phyloP scores from a whole-genome alignment of 202 grass and related monocot species.

The Setaria viridis region DNA sequence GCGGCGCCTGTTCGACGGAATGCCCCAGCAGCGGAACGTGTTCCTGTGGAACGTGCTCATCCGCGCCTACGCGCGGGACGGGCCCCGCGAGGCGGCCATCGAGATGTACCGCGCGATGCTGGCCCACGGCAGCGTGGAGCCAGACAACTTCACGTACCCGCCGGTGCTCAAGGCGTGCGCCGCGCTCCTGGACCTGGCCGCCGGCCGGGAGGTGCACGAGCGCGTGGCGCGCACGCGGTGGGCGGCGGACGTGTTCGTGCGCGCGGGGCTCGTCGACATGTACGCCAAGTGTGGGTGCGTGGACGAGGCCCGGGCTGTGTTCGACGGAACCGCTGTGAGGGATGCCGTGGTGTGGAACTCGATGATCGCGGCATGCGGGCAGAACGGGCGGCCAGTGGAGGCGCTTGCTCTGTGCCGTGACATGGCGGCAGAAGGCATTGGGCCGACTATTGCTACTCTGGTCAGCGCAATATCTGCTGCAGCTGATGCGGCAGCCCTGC shows the following conservation, averaged over 20 bases:
- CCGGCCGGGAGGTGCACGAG: constrained; percentile 58
- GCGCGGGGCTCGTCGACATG: constrained; percentile 60
- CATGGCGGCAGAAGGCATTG: constrained; percentile 48
- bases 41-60: constrained; percentile 80
- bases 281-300: constrained; percentile 67
- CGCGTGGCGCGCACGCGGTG: constrained; percentile 43
- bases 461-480: constrained; percentile 61
- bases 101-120: constrained; percentile 54
- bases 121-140: constrained; percentile 27
- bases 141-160: constrained; percentile 75
- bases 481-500: constrained; percentile 61
- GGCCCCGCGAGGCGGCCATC: constrained; percentile 49
- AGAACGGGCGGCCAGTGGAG: constrained; percentile 60
- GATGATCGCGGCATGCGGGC: constrained; percentile 66
- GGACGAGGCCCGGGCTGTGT: constrained; percentile 49
- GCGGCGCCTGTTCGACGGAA: constrained; percentile 71
- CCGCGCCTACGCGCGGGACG: constrained; percentile 58
- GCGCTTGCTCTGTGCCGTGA: constrained; percentile 60
- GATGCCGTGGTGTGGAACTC: constrained; percentile 69
- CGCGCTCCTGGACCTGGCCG: constrained; percentile 44
- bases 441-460: constrained; percentile 56
- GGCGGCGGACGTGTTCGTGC: constrained; percentile 63
- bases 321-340: constrained; percentile 39
- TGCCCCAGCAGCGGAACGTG: constrained; percentile 56
- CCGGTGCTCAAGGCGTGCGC: constrained; percentile 77